phyloP scores from a whole-genome alignment of 768 basidiomycete species.

The Calocybe indica region DNA sequence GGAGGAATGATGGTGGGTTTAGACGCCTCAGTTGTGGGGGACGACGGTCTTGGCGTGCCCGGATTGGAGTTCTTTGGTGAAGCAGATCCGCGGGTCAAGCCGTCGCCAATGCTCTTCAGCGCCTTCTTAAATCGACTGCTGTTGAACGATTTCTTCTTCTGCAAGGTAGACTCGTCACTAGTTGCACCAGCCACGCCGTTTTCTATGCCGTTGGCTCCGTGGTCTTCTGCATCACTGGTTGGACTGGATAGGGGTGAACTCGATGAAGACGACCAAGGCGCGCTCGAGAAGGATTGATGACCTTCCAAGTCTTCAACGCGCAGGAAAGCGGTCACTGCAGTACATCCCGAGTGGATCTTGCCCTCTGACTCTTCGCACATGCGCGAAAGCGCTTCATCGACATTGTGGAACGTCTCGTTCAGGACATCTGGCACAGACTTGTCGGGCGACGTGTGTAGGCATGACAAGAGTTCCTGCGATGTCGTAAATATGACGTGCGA shows the following conservation, averaged over 20 bases:
- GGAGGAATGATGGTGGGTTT: constrained; percentile 38
- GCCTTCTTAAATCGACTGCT: constrained; percentile 51
- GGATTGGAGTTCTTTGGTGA: constrained; percentile 25
- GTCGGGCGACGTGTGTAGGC: constrained; percentile 54
- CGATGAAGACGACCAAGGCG: constrained; percentile 22
- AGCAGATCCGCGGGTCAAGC: constrained; percentile 32
- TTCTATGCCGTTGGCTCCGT: not conserved
- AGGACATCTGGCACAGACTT: constrained; percentile 78
- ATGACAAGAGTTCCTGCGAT: constrained; percentile 49
- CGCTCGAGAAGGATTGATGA: constrained; percentile 57
- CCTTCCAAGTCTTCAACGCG: constrained; percentile 83
- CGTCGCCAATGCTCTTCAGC: constrained; percentile 29
- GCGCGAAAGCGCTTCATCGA: constrained; percentile 76
- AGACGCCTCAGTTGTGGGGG: constrained; percentile 23
- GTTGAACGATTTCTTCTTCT: constrained; percentile 36
- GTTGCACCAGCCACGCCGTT: constrained; percentile 1
- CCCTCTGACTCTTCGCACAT: constrained; percentile 85
- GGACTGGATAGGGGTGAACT: constrained; percentile 29
- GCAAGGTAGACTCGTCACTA: constrained; percentile 17
- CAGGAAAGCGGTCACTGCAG: constrained; percentile 93
- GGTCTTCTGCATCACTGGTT: constrained; percentile 22
- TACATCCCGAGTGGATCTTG: constrained; percentile 95
- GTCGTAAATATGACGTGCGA: not conserved
- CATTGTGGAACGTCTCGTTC: constrained; percentile 91
- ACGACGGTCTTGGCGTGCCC: constrained; percentile 27